Conservation (phyloP, 177 flowering plant species). For the Vitis hybrid region DNA sequence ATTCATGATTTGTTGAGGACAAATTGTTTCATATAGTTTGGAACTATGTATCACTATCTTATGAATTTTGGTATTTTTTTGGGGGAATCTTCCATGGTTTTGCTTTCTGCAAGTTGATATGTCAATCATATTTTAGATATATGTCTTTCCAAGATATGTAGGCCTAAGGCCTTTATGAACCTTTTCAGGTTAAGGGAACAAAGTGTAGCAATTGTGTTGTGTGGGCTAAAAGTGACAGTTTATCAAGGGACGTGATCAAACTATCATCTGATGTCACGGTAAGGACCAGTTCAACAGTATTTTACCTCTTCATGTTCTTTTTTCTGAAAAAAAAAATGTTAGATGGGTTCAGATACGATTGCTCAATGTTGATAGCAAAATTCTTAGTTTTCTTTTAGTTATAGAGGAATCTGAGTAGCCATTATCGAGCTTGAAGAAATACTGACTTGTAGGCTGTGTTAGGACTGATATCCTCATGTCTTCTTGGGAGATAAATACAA, state of each 20-base stretch:
- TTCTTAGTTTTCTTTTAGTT: not conserved
- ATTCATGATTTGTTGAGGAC: not conserved
- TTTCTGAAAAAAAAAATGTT: not conserved
- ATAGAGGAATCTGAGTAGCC: not conserved
- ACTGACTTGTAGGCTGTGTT: not conserved
- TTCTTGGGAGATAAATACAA: no score
- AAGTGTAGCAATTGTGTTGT: constrained; percentile 75
- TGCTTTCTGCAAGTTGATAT: not conserved
- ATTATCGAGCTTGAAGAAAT: not conserved
- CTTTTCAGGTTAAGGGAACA: constrained; percentile 64
- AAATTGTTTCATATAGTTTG: not conserved
- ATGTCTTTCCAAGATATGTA: not conserved
- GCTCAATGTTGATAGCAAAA: not conserved
- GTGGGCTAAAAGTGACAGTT: constrained; percentile 94
- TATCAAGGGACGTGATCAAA: constrained; percentile 71
- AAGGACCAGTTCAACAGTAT: constrained; percentile 13
- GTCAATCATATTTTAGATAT: not conserved
- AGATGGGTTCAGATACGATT: not conserved
- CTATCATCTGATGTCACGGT: constrained; percentile 58
- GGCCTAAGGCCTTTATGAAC: constrained; percentile 5
- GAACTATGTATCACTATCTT: not conserved
- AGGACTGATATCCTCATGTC: not conserved
- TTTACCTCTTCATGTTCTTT: not conserved
- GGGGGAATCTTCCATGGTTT: not conserved
- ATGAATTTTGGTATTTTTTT: not conserved